Percentiles rank a stretch among this genome's conserved stretches.
Conservation (phyloP, 345 rosid species). For the Reutealis trisperma region DNA sequence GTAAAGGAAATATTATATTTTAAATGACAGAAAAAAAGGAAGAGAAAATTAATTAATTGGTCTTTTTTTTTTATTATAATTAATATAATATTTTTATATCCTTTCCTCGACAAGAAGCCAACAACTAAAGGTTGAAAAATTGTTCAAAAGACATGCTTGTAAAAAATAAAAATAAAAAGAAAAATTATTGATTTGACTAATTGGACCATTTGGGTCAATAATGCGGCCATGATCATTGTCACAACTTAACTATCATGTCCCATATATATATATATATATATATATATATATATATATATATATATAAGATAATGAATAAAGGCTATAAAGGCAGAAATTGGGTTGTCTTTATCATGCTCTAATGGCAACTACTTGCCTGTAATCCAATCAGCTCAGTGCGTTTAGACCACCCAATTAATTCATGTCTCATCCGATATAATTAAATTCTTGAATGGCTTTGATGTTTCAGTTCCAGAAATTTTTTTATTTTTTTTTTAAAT, state of each 20-base stretch:
- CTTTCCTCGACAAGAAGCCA: background rate
- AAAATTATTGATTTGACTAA: constrained; percentile 25
- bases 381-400: constrained; percentile 28
- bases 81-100: too few relatives aligned
- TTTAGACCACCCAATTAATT: constrained; percentile 3
- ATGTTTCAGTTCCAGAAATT: constrained; percentile 3
- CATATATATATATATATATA: background rate
- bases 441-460: constrained; percentile 1
- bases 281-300: too few relatives aligned
- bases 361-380: background rate
- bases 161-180: too few relatives aligned
- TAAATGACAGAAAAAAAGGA: background rate
- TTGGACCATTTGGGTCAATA: background rate
- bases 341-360: constrained; percentile 21
- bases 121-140: background rate
- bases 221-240: constrained; percentile 8
- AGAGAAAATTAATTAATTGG: background rate
- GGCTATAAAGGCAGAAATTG: background rate
- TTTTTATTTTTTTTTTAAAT: constrained; percentile 2
- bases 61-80: background rate
- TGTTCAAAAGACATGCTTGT: background rate
- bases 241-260: constrained; percentile 21
- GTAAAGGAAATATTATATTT: constrained; percentile 15
- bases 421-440: background rate
- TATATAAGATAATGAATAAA: background rate